Conservation (phyloP, 2,329 filamentous ascomycete species). For the Aspergillus awamori region DNA sequence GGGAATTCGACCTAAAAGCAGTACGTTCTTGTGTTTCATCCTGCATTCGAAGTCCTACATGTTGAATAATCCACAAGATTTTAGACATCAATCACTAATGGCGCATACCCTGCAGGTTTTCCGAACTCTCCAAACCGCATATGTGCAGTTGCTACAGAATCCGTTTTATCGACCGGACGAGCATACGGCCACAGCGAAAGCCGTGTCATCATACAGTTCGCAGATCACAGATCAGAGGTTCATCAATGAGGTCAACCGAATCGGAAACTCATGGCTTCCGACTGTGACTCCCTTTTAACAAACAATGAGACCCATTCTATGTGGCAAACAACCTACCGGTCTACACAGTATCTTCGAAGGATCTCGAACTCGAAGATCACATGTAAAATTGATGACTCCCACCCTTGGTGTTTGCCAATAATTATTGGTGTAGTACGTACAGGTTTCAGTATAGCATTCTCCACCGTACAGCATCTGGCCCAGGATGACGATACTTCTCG, state of each 20-base stretch:
- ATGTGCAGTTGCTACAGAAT: conserved; percentile 85
- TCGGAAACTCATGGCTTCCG: conserved; percentile 82
- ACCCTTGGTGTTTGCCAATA: not conserved
- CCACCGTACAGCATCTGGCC: no score
- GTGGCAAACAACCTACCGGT: not conserved
- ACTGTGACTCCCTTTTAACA: conserved; percentile 52
- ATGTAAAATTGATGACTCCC: not conserved
- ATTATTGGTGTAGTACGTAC: no score
- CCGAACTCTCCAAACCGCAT: conserved; percentile 87
- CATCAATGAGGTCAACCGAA: conserved; percentile 76
- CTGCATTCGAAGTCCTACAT: not conserved
- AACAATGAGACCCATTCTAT: not conserved
- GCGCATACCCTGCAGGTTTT: conserved; percentile 63
- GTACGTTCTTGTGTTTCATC: conserved; percentile 51
- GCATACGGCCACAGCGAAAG: conserved; percentile 63
- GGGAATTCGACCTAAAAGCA: conserved; percentile 84
- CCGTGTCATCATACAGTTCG: conserved; percentile 51
- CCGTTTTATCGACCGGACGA: conserved; percentile 93
- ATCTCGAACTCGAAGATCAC: not conserved
- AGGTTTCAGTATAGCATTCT: no score
- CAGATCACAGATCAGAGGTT: conserved; percentile 84
- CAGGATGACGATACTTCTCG: no score
- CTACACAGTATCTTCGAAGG: not conserved
- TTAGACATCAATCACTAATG: not conserved
- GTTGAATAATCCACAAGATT: not conserved